phyloP scores from a whole-genome alignment of 306 rosid species.

The Benincasa hispida region DNA sequence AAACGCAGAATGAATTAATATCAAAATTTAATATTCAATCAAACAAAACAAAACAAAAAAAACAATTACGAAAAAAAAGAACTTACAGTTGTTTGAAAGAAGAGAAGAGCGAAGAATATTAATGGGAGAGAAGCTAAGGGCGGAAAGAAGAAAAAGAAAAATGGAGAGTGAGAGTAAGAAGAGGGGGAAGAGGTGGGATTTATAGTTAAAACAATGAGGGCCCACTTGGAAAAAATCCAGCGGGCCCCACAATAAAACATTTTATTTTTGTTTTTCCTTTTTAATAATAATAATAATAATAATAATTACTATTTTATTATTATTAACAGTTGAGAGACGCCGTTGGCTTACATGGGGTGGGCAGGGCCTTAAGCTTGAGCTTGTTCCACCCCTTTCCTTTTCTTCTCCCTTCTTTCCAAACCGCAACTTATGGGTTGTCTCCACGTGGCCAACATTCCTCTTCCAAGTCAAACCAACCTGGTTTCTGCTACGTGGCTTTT shows the following conservation, averaged over 20 bases:
- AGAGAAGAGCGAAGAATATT: background rate
- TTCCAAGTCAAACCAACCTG: background rate
- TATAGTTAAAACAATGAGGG: conserved; percentile 25
- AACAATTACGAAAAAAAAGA: background rate
- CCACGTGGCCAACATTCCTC: conserved; percentile 25
- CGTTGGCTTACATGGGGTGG: background rate
- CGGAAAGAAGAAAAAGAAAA: no score
- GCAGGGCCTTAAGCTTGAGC: background rate
- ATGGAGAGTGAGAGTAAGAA: background rate
- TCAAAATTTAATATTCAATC: no score
- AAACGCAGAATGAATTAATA: no score
- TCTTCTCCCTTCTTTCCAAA: background rate
- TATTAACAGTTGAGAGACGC: background rate
- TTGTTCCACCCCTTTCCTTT: no score
- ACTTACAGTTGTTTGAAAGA: background rate
- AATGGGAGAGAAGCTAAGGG: conserved; percentile 4
- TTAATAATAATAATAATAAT: no score
- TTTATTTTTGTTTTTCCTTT: no score
- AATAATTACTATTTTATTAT: no score
- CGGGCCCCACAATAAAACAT: conserved; percentile 16
- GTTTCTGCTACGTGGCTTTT: conserved; percentile 18
- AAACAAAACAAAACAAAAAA: no score
- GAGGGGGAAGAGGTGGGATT: conserved; percentile 17
- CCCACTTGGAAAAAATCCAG: background rate
- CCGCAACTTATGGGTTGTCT: conserved; percentile 5